These are phyloP conservation scores for Diospyros kaki DNA, from an alignment of 148 eudicot genomes.

Conservation along the genomic window DNA sequence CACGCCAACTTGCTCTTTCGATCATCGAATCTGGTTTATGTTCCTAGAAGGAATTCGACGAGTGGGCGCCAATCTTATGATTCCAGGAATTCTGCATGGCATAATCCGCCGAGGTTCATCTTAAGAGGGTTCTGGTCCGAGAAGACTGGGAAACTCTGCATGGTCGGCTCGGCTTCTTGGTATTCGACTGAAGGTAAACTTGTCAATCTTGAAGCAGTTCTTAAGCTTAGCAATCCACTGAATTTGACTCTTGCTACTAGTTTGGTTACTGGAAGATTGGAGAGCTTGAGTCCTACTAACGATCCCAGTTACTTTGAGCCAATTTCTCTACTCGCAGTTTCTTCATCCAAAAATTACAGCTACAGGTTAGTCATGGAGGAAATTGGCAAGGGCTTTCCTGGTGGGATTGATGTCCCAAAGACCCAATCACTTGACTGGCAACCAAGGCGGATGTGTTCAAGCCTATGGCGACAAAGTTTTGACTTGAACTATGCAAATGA, in stretches of 20 bases:
- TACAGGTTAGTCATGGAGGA: slow-evolving; percentile 20
- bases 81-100: background rate
- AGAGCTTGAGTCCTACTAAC: slow-evolving; percentile 15
- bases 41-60: no score
- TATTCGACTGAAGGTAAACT: slow-evolving; percentile 7
- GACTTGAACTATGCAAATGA: slow-evolving; percentile 6
- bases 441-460: slow-evolving; percentile 7
- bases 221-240: slow-evolving; percentile 11
- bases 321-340: slow-evolving; percentile 7
- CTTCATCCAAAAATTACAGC: slow-evolving; percentile 1
- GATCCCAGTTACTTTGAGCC: slow-evolving; percentile 21
- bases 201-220: slow-evolving; percentile 15
- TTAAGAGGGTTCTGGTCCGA: slow-evolving; percentile 24
- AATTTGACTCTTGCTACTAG: slow-evolving; percentile 2
- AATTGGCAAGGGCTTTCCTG: background rate
- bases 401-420: slow-evolving; percentile 8
- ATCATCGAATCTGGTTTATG: background rate
- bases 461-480: background rate
- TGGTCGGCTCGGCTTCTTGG: slow-evolving; percentile 27
- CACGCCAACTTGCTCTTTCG: slow-evolving; percentile 11
- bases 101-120: background rate
- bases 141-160: slow-evolving; percentile 16
- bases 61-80: background rate
- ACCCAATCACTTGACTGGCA: slow-evolving; percentile 8
- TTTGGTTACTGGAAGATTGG: slow-evolving; percentile 19